These are phyloP conservation scores for Zygoascus biomembranicola DNA, from an alignment of 805 yeast species.

Conservation along the genomic window DNA sequence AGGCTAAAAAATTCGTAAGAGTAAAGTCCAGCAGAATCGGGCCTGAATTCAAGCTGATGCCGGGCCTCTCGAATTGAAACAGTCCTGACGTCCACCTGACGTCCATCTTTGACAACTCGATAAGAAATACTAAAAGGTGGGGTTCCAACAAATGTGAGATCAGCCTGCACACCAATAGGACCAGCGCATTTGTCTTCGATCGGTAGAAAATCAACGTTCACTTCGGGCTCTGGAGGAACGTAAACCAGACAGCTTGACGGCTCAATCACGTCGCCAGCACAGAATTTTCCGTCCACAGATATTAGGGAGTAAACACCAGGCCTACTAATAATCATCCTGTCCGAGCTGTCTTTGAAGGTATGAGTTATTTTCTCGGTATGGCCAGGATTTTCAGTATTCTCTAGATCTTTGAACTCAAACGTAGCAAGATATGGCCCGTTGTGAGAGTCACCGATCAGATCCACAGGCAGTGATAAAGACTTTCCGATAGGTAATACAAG, in stretches of 20 bases:
- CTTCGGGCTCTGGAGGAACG: conserved; percentile 45
- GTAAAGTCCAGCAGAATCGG: conserved; percentile 74
- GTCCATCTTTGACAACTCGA: conserved; percentile 37
- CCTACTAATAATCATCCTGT: conserved; percentile 25
- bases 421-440: conserved; percentile 44
- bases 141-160: conserved; percentile 59
- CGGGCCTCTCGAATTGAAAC: conserved; percentile 30
- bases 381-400: not conserved
- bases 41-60: conserved; percentile 58
- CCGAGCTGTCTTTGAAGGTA: conserved; percentile 13
- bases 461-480: conserved; percentile 15
- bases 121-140: conserved; percentile 74
- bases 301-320: conserved; percentile 63
- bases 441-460: conserved; percentile 8
- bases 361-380: not conserved
- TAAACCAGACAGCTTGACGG: conserved; percentile 47
- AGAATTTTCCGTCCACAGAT: conserved; percentile 48
- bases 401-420: not conserved
- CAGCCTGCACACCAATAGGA: conserved; percentile 74
- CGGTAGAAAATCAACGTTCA: conserved; percentile 40
- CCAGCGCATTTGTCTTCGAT: conserved; percentile 87
- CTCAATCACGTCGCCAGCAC: conserved; percentile 60
- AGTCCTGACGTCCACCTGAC: conserved; percentile 25
- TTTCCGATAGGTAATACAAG: conserved; percentile 23
- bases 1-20: conserved; percentile 60